These are phyloP conservation scores for Metschnikowia kofuensis DNA, from an alignment of 805 yeast genomes.

Conservation along the genomic window DNA sequence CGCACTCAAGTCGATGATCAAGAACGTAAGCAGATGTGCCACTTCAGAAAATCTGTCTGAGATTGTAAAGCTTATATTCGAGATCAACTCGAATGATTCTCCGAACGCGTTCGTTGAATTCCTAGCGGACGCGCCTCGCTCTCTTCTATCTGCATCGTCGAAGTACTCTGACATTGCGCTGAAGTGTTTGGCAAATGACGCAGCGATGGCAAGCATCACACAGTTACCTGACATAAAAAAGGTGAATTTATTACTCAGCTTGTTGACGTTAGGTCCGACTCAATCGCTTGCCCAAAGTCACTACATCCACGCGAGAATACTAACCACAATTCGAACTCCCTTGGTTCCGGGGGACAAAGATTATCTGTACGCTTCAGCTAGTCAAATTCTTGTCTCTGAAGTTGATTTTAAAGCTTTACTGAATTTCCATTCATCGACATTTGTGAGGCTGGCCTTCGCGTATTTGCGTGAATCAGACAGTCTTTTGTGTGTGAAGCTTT, in stretches of 20 bases:
- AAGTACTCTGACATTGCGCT: not conserved
- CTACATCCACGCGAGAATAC: conserved; percentile 5
- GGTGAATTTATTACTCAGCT: conserved; percentile 15
- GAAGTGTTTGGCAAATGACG: not conserved
- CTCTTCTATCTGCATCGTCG: not conserved
- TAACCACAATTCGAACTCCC: conserved; percentile 1
- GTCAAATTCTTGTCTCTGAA: no score
- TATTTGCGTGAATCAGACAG: not conserved
- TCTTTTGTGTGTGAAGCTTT: conserved; percentile 17
- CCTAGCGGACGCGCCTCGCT: conserved; percentile 3
- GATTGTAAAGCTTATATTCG: conserved; percentile 2
- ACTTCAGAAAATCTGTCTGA: not conserved
- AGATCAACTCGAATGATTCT: conserved; percentile 4
- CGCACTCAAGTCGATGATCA: not conserved
- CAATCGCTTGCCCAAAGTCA: not conserved
- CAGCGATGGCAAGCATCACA: not conserved
- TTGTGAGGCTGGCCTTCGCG: conserved; percentile 5
- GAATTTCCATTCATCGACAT: conserved; percentile 3
- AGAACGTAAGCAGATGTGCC: not conserved
- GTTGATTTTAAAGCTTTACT: no score
- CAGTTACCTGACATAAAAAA: conserved; percentile 2
- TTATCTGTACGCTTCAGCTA: not conserved
- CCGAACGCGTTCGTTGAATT: conserved; percentile 4
- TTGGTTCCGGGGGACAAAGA: not conserved
- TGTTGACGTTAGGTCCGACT: not conserved